Evolutionary conservation across 2,329 filamentous ascomycete genomes (phyloP).

Genomic region (Calonectria multiphialidica): DNA sequence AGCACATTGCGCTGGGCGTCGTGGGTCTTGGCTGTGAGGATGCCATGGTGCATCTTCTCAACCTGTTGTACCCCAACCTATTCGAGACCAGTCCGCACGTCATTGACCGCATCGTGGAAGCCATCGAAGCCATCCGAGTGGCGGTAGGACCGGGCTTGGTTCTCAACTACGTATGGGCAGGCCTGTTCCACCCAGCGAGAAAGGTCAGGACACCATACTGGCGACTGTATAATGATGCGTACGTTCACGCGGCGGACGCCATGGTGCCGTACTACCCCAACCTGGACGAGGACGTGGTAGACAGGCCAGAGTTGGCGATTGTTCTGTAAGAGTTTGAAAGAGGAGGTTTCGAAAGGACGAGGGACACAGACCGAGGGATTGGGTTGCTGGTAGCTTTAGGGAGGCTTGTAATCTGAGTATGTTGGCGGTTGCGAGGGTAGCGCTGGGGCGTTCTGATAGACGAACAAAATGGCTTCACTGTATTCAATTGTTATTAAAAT

Average conservation of each 20-base stretch:
- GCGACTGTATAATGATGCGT: slow-evolving; percentile 96
- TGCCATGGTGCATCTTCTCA: slow-evolving; percentile 97
- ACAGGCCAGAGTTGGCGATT: slow-evolving; percentile 85
- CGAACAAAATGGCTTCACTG: slow-evolving; percentile 39
- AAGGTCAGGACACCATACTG: slow-evolving; percentile 97
- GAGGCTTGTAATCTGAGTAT: slow-evolving; percentile 42
- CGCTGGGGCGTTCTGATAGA: slow-evolving; percentile 45
- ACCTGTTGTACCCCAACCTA: slow-evolving; percentile 94
- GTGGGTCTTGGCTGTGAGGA: slow-evolving; percentile 98
- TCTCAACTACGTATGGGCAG: slow-evolving; percentile 98
- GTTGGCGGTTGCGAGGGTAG: slow-evolving; percentile 38
- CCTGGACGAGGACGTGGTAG: slow-evolving; percentile 82
- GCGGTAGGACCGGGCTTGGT: slow-evolving; percentile 92
- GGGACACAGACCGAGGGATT: not conserved
- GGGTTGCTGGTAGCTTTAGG: slow-evolving; percentile 22
- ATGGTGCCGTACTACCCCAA: slow-evolving; percentile 98
- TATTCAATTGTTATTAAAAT: slow-evolving; percentile 21
- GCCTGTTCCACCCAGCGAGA: slow-evolving; percentile 94
- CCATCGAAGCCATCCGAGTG: slow-evolving; percentile 95
- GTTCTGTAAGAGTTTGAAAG: slow-evolving; percentile 70
- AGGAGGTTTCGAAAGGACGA: slow-evolving; percentile 14
- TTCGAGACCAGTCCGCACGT: slow-evolving; percentile 99
- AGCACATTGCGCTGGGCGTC: slow-evolving; percentile 97
- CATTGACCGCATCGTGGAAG: slow-evolving; percentile 97
- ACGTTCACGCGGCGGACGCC: slow-evolving; percentile 91